Conservation (phyloP, 495 filamentous ascomycete genomes). For the Xylona heveae region DNA sequence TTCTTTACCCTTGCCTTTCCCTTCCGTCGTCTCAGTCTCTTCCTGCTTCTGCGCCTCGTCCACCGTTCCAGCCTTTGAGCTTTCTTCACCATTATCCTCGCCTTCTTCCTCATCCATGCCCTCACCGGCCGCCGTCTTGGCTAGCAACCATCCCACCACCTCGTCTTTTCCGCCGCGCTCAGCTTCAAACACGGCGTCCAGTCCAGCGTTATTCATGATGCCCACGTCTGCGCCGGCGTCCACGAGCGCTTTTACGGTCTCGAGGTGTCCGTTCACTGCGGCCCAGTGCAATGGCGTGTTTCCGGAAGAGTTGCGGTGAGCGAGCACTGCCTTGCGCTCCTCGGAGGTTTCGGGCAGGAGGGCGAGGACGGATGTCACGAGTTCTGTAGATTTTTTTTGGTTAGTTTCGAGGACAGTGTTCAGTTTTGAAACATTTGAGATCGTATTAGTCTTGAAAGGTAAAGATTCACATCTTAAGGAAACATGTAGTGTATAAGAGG, state of each 20-base stretch:
- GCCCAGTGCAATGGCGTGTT: conserved; percentile 92
- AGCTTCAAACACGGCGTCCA: conserved; percentile 71
- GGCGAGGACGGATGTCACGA: conserved; percentile 26
- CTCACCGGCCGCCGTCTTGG: conserved; percentile 26
- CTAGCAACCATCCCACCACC: conserved; percentile 43
- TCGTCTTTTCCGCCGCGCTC: conserved; percentile 47
- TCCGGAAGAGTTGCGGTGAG: conserved; percentile 51
- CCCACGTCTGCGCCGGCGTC: conserved; percentile 52
- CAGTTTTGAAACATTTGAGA: neutral
- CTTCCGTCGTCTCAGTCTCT: no score
- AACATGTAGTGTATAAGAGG: no score
- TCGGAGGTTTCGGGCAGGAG: conserved; percentile 14
- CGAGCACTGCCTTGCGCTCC: conserved; percentile 25
- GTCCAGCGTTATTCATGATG: conserved; percentile 58
- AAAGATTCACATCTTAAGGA: no score
- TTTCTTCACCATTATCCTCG: no score
- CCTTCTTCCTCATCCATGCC: no score
- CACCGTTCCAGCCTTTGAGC: no score
- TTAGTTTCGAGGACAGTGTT: no score
- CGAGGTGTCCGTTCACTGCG: conserved; percentile 66
- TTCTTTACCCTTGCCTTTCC: no score
- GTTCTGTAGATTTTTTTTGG: conserved; percentile 17
- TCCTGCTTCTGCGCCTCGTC: no score
- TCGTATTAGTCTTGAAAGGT: neutral
- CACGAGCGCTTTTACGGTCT: conserved; percentile 52